Evolutionary conservation across 1,139 yeast genomes (phyloP).

Genomic region (Scheffersomyces stambukii): DNA sequence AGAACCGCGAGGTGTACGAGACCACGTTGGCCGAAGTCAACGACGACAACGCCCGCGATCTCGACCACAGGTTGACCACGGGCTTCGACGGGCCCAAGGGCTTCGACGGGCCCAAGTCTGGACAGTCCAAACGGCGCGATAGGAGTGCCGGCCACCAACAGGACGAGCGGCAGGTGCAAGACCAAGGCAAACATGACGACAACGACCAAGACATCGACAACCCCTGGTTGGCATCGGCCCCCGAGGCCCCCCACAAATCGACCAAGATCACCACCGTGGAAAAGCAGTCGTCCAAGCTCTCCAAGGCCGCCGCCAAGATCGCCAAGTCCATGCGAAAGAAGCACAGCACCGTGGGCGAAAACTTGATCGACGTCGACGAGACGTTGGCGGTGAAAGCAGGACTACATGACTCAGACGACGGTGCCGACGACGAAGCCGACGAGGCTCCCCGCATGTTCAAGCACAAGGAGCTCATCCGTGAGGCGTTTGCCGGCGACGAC

Average conservation of each 20-base stretch:
- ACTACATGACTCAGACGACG: conserved; percentile 7
- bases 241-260: conserved; percentile 40
- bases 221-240: conserved; percentile 65
- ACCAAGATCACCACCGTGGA: conserved; percentile 54
- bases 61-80: conserved; percentile 36
- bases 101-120: too few relatives aligned
- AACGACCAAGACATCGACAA: conserved; percentile 44
- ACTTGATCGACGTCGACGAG: conserved; percentile 46
- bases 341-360: conserved; percentile 26
- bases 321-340: conserved; percentile 45
- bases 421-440: conserved; percentile 39
- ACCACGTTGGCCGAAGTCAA: conserved; percentile 46
- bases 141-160: too few relatives aligned
- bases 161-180: conserved; percentile 6
- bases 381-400: conserved; percentile 37
- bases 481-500: conserved; percentile 97
- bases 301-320: conserved; percentile 50
- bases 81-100: conserved; percentile 17
- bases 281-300: conserved; percentile 52
- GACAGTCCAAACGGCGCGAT: conserved; percentile 9
- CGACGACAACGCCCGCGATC: conserved; percentile 49
- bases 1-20: conserved; percentile 38
- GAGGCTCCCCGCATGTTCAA: conserved; percentile 50
- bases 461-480: conserved; percentile 77
- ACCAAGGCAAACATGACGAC: conserved; percentile 6